Evolutionary conservation across 2,329 filamentous ascomycete species (phyloP).

Genomic region (Triangularia setosa): DNA sequence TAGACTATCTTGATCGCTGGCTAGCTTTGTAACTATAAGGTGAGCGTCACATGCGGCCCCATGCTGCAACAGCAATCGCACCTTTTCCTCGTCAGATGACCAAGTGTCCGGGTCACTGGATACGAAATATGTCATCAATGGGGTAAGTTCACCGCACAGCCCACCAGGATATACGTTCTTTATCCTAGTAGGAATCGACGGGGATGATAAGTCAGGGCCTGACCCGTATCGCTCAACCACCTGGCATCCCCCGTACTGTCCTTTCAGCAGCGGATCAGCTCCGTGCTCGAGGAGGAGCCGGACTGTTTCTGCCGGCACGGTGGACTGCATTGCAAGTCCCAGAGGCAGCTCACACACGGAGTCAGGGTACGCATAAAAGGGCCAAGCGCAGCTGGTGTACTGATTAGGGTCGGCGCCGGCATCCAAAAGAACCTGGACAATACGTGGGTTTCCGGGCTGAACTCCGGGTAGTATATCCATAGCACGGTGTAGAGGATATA

Average conservation of each 20-base stretch:
- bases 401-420: conserved; percentile 17
- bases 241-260: not conserved
- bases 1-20: not conserved
- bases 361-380: not conserved
- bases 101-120: not conserved
- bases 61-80: conserved; percentile 7
- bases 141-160: not conserved
- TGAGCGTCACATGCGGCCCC: conserved; percentile 5
- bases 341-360: conserved; percentile 2
- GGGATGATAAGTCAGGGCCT: not conserved
- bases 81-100: conserved; percentile 9
- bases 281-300: conserved; percentile 14
- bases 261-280: not conserved
- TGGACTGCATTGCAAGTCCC: conserved; percentile 13
- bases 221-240: not conserved
- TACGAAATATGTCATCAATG: not conserved
- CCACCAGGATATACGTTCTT: too few relatives aligned
- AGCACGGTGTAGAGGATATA: conserved; percentile 11
- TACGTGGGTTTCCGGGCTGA: conserved; percentile 4
- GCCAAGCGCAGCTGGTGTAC: not conserved
- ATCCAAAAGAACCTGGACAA: conserved; percentile 13
- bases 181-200: too few relatives aligned
- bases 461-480: not conserved
- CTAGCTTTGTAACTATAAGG: not conserved
- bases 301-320: conserved; percentile 17